These are phyloP conservation scores for Talaromyces funiculosus DNA, from an alignment of 2,329 filamentous ascomycete species.

Conservation along the genomic window DNA sequence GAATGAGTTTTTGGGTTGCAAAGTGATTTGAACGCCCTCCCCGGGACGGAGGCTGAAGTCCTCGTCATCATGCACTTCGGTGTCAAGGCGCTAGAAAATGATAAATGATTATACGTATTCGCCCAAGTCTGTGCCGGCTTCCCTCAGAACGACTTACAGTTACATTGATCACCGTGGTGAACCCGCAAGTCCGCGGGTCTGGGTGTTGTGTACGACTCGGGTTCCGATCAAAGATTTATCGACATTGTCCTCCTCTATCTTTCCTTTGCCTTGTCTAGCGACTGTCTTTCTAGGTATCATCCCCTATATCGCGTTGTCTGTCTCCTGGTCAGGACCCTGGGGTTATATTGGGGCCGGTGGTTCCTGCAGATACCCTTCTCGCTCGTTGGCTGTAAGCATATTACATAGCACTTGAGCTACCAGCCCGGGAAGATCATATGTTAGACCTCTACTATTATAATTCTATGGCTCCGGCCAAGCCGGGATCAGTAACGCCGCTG, in stretches of 20 bases:
- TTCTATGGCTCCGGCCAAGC: neutral
- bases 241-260: neutral
- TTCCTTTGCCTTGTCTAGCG: neutral
- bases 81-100: neutral
- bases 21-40: neutral
- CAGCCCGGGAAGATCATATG: neutral
- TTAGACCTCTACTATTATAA: neutral
- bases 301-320: neutral
- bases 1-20: neutral
- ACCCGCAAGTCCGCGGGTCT: neutral
- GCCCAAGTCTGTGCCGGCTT: neutral
- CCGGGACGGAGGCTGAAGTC: neutral
- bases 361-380: constrained; percentile 4
- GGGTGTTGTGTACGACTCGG: neutral
- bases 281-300: neutral
- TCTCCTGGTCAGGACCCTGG: constrained; percentile 1
- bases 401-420: neutral
- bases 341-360: neutral
- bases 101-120: neutral
- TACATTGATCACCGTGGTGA: neutral
- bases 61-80: neutral
- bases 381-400: neutral
- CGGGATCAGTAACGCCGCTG: neutral
- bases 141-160: neutral
- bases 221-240: neutral